Percentiles rank a stretch among this genome's conserved stretches.
These are phyloP conservation scores for Metschnikowia similis DNA, from an alignment of 805 yeast genomes.

Conservation along the genomic window DNA sequence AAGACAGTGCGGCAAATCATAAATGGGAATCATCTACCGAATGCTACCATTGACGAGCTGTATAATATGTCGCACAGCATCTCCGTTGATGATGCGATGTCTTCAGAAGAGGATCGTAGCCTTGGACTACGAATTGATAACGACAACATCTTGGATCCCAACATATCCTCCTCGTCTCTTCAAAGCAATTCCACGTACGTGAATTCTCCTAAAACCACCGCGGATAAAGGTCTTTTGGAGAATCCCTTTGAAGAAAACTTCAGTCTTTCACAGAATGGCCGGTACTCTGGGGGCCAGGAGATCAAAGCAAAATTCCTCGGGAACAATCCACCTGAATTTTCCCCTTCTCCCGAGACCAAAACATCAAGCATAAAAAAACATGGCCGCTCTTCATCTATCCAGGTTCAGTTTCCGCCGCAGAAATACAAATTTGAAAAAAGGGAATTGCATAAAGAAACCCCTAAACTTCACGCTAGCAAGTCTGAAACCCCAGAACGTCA, in stretches of 20 bases:
- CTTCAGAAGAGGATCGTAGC: conserved; percentile 9
- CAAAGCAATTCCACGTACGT: conserved; percentile 2
- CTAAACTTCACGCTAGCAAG: background rate
- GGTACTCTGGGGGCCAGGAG: background rate
- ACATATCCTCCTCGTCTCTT: conserved; percentile 1
- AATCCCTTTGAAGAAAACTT: background rate
- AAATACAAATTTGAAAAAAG: conserved; percentile 26
- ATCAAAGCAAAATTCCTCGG: background rate
- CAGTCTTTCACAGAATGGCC: background rate
- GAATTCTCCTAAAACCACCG: background rate
- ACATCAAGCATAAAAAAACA: background rate
- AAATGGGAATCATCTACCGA: conserved; percentile 12
- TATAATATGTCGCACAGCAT: conserved; percentile 27
- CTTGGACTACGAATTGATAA: background rate
- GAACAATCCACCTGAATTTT: background rate
- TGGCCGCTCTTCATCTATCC: conserved; percentile 6
- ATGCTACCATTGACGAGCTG: conserved; percentile 21
- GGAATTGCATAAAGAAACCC: background rate
- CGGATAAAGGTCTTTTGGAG: background rate
- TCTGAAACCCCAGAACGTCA: background rate
- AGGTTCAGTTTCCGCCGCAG: conserved; percentile 36
- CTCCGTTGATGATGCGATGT: conserved; percentile 18
- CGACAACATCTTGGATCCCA: background rate
- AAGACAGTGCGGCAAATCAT: conserved; percentile 15
- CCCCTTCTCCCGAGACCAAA: background rate